Evolutionary conservation across 495 filamentous ascomycete genomes (phyloP).

Genomic region (Entonaema liquescens): DNA sequence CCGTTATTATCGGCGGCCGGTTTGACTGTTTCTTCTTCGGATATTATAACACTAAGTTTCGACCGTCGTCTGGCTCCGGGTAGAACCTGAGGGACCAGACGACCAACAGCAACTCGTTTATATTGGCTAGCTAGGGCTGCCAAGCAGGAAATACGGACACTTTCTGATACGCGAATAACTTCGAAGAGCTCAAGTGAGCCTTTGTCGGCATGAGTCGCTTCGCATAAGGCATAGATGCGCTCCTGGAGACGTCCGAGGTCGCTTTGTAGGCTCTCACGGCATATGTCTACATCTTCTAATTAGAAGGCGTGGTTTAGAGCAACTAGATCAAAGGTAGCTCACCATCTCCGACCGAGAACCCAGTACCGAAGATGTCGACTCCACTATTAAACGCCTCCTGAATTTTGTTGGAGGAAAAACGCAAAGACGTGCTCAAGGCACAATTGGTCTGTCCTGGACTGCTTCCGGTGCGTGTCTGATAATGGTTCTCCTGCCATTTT

Average conservation of each 20-base stretch:
- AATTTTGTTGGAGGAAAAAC: conserved; percentile 47
- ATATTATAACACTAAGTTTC: conserved; percentile 11
- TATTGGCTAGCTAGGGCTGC: conserved; percentile 49
- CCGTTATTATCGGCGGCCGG: not conserved
- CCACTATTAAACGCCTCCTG: conserved; percentile 47
- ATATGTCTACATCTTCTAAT: conserved; percentile 33
- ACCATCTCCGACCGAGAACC: conserved; percentile 51
- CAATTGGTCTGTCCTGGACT: conserved; percentile 21
- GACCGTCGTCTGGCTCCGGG: conserved; percentile 38
- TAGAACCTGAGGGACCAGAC: conserved; percentile 46
- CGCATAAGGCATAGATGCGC: conserved; percentile 38
- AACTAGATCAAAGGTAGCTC: conserved; percentile 17
- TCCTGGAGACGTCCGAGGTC: conserved; percentile 43
- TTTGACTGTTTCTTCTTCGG: conserved; percentile 14
- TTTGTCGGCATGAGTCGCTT: conserved; percentile 22
- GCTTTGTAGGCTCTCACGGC: conserved; percentile 38
- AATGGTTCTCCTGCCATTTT: conserved; percentile 40
- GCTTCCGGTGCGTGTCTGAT: conserved; percentile 26
- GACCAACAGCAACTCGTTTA: conserved; percentile 48
- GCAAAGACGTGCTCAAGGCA: conserved; percentile 48
- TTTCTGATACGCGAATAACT: conserved; percentile 45
- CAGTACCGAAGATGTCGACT: conserved; percentile 48
- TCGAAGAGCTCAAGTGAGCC: conserved; percentile 45
- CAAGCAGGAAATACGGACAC: conserved; percentile 43
- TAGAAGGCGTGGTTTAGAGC: conserved; percentile 8